Conservation (phyloP, 1,284 basidiomycete genomes). For the Cryptococcus sp. region DNA sequence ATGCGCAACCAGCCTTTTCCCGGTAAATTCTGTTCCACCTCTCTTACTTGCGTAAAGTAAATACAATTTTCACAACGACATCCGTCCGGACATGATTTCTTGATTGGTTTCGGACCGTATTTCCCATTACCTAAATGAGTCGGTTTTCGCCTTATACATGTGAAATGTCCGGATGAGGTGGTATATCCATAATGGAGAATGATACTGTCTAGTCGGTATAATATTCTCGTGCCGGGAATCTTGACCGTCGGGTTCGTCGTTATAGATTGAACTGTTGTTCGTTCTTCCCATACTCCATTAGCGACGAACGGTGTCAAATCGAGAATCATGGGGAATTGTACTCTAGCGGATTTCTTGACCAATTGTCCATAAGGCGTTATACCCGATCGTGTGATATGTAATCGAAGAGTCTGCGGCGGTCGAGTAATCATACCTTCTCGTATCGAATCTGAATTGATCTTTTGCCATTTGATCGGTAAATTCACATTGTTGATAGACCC, state of each 20-base stretch:
- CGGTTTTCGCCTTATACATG: slow-evolving; percentile 80
- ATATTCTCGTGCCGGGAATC: slow-evolving; percentile 47
- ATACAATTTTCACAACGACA: slow-evolving; percentile 31
- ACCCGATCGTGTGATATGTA: slow-evolving; percentile 82
- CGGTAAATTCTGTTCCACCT: slow-evolving; percentile 34
- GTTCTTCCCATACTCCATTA: slow-evolving; percentile 38
- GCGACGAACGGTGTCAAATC: slow-evolving; percentile 69
- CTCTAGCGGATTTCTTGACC: slow-evolving; percentile 70
- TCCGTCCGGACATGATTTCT: slow-evolving; percentile 34
- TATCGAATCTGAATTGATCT: slow-evolving; percentile 27
- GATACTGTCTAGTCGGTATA: slow-evolving; percentile 74
- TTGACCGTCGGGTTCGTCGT: background rate
- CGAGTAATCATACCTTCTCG: slow-evolving; percentile 46
- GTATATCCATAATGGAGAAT: slow-evolving; percentile 81
- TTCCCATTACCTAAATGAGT: background rate
- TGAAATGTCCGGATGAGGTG: slow-evolving; percentile 85
- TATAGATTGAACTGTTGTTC: slow-evolving; percentile 7
- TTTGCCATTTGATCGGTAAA: slow-evolving; percentile 37
- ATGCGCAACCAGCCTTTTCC: slow-evolving; percentile 66
- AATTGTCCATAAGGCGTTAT: slow-evolving; percentile 64
- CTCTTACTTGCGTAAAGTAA: slow-evolving; percentile 32
- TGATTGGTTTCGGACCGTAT: slow-evolving; percentile 16
- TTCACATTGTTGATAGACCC: slow-evolving; percentile 4
- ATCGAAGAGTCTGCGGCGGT: slow-evolving; percentile 73
- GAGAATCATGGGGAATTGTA: slow-evolving; percentile 78